Percentiles rank a stretch among this genome's conserved stretches.
Evolutionary conservation across 768 basidiomycete species (phyloP).

Genomic region (Leccinum truebloodii): DNA sequence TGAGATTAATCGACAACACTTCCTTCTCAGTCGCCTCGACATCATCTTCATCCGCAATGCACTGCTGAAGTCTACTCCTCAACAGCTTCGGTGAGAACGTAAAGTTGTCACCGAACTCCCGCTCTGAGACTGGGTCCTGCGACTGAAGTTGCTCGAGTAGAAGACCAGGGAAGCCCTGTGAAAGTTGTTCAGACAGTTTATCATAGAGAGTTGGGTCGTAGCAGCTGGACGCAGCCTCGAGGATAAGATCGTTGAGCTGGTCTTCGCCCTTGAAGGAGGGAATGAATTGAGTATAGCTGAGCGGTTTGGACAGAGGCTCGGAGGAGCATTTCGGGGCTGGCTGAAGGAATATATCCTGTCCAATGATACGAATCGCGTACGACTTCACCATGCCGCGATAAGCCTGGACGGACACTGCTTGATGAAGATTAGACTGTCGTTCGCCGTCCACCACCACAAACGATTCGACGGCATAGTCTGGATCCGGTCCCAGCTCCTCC

Average conservation of each 20-base stretch:
- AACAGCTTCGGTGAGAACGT: slow-evolving; percentile 65
- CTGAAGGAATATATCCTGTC: slow-evolving; percentile 70
- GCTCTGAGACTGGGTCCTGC: slow-evolving; percentile 61
- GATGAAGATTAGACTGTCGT: slow-evolving; percentile 56
- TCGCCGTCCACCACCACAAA: slow-evolving; percentile 40
- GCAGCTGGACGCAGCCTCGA: slow-evolving; percentile 67
- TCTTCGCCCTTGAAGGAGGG: slow-evolving; percentile 61
- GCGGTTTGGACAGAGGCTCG: slow-evolving; percentile 47
- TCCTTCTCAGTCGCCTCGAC: slow-evolving; percentile 55
- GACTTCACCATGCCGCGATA: slow-evolving; percentile 75
- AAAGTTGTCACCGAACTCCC: slow-evolving; percentile 81
- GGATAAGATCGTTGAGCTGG: slow-evolving; percentile 61
- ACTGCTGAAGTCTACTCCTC: slow-evolving; percentile 56
- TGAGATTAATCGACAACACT: slow-evolving; percentile 78
- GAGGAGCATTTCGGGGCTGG: slow-evolving; percentile 42
- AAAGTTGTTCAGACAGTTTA: slow-evolving; percentile 50
- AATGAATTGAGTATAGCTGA: slow-evolving; percentile 60
- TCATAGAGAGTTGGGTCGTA: slow-evolving; percentile 77
- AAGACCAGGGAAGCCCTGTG: slow-evolving; percentile 56
- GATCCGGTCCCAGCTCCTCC: slow-evolving; percentile 72
- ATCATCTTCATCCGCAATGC: slow-evolving; percentile 35
- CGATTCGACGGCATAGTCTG: slow-evolving; percentile 61
- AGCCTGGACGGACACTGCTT: slow-evolving; percentile 59
- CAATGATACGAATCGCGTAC: slow-evolving; percentile 71
- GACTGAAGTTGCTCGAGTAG: slow-evolving; percentile 63